phyloP scores from a whole-genome alignment of 1,284 basidiomycete species.

The Trichosporon sp. region DNA sequence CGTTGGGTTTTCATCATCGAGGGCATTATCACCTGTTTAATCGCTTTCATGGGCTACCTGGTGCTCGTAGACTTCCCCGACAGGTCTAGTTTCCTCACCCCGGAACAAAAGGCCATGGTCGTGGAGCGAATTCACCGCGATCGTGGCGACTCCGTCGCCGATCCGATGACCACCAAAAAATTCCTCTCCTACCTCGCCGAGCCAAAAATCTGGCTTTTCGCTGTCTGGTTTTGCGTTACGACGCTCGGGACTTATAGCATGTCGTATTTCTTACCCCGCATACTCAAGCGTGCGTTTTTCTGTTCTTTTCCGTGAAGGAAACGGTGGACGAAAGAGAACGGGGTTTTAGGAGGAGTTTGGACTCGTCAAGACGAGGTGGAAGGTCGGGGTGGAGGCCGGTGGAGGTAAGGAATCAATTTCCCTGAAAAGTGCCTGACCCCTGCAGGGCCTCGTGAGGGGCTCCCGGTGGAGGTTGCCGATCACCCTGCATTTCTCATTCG shows the following conservation, averaged over 20 bases:
- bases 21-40: slow-evolving; percentile 48
- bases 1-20: too few relatives aligned
- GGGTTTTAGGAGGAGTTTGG: too few relatives aligned
- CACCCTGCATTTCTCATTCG: too few relatives aligned
- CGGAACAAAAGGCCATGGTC: slow-evolving; percentile 54
- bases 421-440: too few relatives aligned
- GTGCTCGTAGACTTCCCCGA: slow-evolving; percentile 59
- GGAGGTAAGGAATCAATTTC: too few relatives aligned
- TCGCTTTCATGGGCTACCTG: slow-evolving; percentile 44
- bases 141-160: slow-evolving; percentile 57
- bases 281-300: too few relatives aligned
- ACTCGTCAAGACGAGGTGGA: too few relatives aligned
- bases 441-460: too few relatives aligned
- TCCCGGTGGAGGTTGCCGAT: too few relatives aligned
- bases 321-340: too few relatives aligned
- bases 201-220: slow-evolving; percentile 58
- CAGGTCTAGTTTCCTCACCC: slow-evolving; percentile 56
- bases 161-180: slow-evolving; percentile 53
- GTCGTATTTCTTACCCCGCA: slow-evolving; percentile 57
- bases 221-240: slow-evolving; percentile 50
- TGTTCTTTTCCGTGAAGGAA: too few relatives aligned
- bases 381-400: too few relatives aligned
- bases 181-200: slow-evolving; percentile 51
- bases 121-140: slow-evolving; percentile 57
- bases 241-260: slow-evolving; percentile 35